A percentile compares a stretch with the other conserved stretches of the same genome.
Evolutionary conservation across 78 protist species (phyloP).

Genomic region (Chrysochromulina parva): DNA sequence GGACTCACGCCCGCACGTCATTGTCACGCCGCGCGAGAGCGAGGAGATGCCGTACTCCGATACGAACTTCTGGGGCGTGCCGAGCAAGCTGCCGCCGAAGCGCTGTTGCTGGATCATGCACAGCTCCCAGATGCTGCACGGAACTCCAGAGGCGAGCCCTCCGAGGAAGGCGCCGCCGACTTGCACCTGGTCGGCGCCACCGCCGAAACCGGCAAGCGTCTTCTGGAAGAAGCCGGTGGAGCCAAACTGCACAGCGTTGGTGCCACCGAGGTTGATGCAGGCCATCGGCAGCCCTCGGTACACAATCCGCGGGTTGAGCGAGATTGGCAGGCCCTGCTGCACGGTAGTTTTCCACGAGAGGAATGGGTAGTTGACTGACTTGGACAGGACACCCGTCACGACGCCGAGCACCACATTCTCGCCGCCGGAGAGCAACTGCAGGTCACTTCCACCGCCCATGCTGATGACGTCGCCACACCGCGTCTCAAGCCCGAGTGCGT

Average conservation of each 20-base stretch:
- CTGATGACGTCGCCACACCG: too few relatives aligned
- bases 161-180: neutral
- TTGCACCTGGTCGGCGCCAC: neutral
- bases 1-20: constrained; percentile 24
- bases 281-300: constrained; percentile 26
- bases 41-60: neutral
- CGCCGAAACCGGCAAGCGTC: neutral
- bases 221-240: constrained; percentile 8
- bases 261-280: constrained; percentile 28
- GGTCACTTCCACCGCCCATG: too few relatives aligned
- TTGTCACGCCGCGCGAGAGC: neutral
- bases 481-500: too few relatives aligned
- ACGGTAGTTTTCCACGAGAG: neutral
- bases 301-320: neutral
- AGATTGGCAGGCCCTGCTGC: constrained; percentile 19
- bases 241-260: constrained; percentile 12
- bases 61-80: neutral
- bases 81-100: neutral
- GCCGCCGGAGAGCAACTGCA: too few relatives aligned
- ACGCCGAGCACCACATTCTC: too few relatives aligned
- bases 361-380: neutral
- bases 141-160: neutral
- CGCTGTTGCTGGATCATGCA: constrained; percentile 42
- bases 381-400: too few relatives aligned
- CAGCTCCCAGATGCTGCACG: constrained; percentile 25